Evolutionary conservation across 2,329 filamentous ascomycete genomes (phyloP).

Genomic region (Hypomyces perniciosus): DNA sequence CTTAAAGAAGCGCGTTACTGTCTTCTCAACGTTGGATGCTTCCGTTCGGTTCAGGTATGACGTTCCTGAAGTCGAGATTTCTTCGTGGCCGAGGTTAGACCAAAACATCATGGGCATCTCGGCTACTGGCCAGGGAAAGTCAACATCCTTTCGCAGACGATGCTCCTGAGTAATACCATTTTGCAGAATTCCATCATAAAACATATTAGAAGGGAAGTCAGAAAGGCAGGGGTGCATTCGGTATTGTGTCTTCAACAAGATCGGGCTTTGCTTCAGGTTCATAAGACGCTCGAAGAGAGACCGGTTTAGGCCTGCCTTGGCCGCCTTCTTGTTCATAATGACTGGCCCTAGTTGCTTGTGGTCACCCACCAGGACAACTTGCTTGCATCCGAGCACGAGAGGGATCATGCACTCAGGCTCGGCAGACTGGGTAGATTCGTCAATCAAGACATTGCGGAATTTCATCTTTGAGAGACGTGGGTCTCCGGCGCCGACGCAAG

Average conservation of each 20-base stretch:
- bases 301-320: constrained; percentile 94
- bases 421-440: constrained; percentile 96
- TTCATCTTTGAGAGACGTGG: constrained; percentile 95
- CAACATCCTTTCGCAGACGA: constrained; percentile 83
- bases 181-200: constrained; percentile 94
- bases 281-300: constrained; percentile 97
- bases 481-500: constrained; percentile 94
- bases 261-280: constrained; percentile 82
- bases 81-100: constrained; percentile 95
- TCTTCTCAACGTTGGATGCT: constrained; percentile 95
- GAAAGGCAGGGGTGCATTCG: constrained; percentile 98
- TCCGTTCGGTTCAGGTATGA: constrained; percentile 98
- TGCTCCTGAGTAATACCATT: constrained; percentile 91
- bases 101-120: constrained; percentile 99
- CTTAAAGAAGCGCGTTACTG: constrained; percentile 97
- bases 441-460: constrained; percentile 95
- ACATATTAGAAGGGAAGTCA: constrained; percentile 98
- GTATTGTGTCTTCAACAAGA: constrained; percentile 93
- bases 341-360: constrained; percentile 97
- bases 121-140: constrained; percentile 93
- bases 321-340: constrained; percentile 99
- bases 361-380: constrained; percentile 96
- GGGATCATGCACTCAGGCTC: constrained; percentile 99
- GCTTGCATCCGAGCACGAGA: constrained; percentile 92
- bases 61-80: constrained; percentile 95